Percentiles rank a stretch among this genome's conserved stretches.
These are phyloP conservation scores for Pseudogymnoascus sp. DNA, from an alignment of 2,329 filamentous ascomycete species.

Conservation along the genomic window DNA sequence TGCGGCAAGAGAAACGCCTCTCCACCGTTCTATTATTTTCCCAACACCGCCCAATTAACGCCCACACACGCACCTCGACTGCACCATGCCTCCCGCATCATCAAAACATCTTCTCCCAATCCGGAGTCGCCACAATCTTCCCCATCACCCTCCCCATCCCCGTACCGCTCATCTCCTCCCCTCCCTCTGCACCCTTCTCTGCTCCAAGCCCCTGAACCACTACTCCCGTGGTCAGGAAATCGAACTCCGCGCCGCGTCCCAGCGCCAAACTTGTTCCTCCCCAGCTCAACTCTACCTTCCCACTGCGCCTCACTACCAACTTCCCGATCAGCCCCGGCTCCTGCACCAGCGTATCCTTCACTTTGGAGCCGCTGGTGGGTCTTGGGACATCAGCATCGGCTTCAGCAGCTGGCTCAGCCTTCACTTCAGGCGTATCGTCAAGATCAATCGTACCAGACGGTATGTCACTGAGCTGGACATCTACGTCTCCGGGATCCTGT, in stretches of 20 bases:
- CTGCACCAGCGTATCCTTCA: constrained; percentile 22
- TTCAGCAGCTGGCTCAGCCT: constrained; percentile 31
- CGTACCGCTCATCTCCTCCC: constrained; percentile 34
- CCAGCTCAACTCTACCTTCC: constrained; percentile 56
- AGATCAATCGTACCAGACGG: not conserved
- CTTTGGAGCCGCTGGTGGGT: constrained; percentile 12
- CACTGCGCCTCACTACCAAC: constrained; percentile 53
- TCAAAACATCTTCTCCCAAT: constrained; percentile 40
- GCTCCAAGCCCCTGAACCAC: constrained; percentile 46
- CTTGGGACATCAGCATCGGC: constrained; percentile 11
- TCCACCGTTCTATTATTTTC: not conserved
- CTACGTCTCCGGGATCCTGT: constrained; percentile 11
- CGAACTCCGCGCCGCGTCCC: constrained; percentile 42
- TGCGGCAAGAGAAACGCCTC: constrained; percentile 3
- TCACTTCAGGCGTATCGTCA: constrained; percentile 13
- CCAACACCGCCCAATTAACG: not conserved
- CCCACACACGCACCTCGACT: not conserved
- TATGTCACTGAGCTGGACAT: constrained; percentile 17
- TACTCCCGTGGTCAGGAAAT: constrained; percentile 52
- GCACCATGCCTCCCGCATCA: not conserved
- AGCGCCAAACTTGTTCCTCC: constrained; percentile 50
- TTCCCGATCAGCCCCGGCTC: constrained; percentile 54
- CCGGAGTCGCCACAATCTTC: constrained; percentile 52
- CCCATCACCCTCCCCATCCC: constrained; percentile 58
- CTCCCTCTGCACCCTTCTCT: constrained; percentile 24